phyloP scores from a whole-genome alignment of 73 alveolate genomes.

The Paramecium caudatum region DNA sequence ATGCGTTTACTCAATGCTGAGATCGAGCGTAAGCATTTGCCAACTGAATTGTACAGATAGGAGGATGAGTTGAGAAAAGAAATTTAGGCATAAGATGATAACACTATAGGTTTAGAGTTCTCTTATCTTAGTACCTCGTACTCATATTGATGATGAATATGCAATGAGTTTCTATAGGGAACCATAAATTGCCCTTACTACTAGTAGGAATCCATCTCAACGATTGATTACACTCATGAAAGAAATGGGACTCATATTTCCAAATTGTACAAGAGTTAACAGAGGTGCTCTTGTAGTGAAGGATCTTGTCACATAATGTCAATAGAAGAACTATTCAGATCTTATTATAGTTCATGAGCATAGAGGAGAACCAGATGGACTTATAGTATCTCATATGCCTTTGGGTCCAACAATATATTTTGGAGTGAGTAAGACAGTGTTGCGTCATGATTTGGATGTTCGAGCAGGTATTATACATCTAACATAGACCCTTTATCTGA shows the following conservation, averaged over 20 bases:
- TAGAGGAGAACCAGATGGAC: conserved; percentile 99
- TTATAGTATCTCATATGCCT: conserved; percentile 99
- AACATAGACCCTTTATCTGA: conserved; percentile 97
- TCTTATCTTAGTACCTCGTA: conserved; percentile 82
- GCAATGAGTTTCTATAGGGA: conserved; percentile 91
- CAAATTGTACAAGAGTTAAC: conserved; percentile 97
- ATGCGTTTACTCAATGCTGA: conserved; percentile 17
- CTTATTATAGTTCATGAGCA: conserved; percentile 98
- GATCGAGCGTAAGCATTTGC: conserved; percentile 88
- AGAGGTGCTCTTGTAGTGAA: conserved; percentile 98
- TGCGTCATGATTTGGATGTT: conserved; percentile 96
- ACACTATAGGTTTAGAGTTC: conserved; percentile 64
- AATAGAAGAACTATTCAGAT: conserved; percentile 91
- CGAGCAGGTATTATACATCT: conserved; percentile 74
- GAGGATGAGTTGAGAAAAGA: conserved; percentile 83
- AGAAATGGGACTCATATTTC: conserved; percentile 95
- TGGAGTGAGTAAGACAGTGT: conserved; percentile 97
- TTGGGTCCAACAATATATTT: conserved; percentile 99
- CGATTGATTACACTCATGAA: conserved; percentile 96
- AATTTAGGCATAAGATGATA: conserved; percentile 79
- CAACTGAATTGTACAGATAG: conserved; percentile 95
- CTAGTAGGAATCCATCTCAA: conserved; percentile 95
- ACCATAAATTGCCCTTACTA: conserved; percentile 97
- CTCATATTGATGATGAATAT: conserved; percentile 98
- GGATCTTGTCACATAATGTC: conserved; percentile 90